Base-by-base conservation (phyloP, 208 protist species). In the Herpetomonas samuelpessoai region DNA sequence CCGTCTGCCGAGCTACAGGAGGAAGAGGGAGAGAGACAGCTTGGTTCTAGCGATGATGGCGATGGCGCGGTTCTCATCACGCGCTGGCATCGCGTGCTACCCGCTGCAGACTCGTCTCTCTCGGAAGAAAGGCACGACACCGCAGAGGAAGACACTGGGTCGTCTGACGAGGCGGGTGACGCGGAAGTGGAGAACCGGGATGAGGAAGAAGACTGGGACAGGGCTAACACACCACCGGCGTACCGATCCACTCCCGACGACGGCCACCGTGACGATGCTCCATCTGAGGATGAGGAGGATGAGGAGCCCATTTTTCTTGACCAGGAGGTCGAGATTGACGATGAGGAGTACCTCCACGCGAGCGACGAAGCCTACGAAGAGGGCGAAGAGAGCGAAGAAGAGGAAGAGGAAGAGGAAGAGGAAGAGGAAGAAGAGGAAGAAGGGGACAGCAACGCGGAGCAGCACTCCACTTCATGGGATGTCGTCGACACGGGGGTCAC, bases 351-450 rank as follows among this genome's bases (percentile, higher is more conserved):
- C 7, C 22, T 31, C 49, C 22, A 55, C 49, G 28, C 25, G 22
- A 21, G 28, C 28, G 49, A 55, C 19, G 49, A 55, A 55, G 49
- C 25, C 14, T 48, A 10, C 44, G 44, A 55, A 59, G 21, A 31
- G 31, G 62, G 47, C 12, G 62, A 68, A 30, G 52, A 48, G 62
- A 26, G 61, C 12, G 44, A 48, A 6, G 44, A 48, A 24, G 44
- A 48, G 10, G 44, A 48, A 3, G 44, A 48, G 10, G 9, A 48
- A 6, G 44, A 48, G 16, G 44, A 48, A 24, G 16, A 10, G 4
- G 44, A 48, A 10, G 44, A 22, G 16, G 44, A 48, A 4, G 44
- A 48, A 3, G 44, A 48, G 10, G 44, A 48, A 6, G 44, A 6
- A 41, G 35, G 14, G 35, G 35, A 41, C 9, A 41, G 9, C 35